phyloP scores from a whole-genome alignment of 495 filamentous ascomycete species.

The Chaetomium fimeti region DNA sequence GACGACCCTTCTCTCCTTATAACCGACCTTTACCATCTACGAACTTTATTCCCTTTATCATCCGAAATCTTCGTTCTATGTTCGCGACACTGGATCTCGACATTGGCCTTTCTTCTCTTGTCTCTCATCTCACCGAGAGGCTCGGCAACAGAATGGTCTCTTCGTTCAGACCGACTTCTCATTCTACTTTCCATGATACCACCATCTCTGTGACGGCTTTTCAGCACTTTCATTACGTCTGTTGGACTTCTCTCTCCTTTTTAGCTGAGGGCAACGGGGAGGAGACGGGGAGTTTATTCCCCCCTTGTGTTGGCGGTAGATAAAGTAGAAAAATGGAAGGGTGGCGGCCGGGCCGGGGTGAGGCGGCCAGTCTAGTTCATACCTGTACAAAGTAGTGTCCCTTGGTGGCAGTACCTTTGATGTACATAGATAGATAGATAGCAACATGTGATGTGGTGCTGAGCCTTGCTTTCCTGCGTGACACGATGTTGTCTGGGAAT shows the following conservation, averaged over 20 bases:
- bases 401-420: not conserved
- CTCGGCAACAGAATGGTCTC: not conserved
- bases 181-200: constrained; percentile 17
- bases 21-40: constrained; percentile 8
- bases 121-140: not conserved
- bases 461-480: not conserved
- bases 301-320: not conserved
- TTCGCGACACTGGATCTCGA: not conserved
- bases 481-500: no score
- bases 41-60: constrained; percentile 11
- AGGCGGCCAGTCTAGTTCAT: not conserved
- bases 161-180: not conserved
- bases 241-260: constrained; percentile 1
- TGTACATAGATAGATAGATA: constrained; percentile 9
- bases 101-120: not conserved
- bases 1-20: not conserved
- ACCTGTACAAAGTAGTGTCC: constrained; percentile 4
- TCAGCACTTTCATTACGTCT: constrained; percentile 17
- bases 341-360: not conserved
- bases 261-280: not conserved
- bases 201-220: constrained; percentile 19
- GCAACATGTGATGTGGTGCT: constrained; percentile 1
- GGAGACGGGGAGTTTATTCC: not conserved
- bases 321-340: not conserved
- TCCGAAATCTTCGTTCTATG: not conserved